Evolutionary conservation across 306 rosid genomes (phyloP).

Genomic region (Lupinus albus): DNA sequence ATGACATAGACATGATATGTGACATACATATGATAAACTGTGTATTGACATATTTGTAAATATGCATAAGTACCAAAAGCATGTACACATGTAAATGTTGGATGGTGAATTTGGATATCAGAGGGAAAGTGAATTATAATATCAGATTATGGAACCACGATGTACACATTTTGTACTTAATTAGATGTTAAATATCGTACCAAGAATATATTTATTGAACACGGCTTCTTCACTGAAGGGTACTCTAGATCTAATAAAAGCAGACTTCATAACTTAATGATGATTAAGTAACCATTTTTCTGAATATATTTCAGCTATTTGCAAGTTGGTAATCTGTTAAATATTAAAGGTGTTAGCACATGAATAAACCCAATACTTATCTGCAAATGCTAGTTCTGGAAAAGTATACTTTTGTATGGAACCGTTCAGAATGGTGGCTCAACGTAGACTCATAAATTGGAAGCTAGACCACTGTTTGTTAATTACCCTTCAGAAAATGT

Average conservation of each 20-base stretch:
- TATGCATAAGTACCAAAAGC: too few species aligned
- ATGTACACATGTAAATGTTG: too few species aligned
- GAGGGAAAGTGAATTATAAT: too few species aligned
- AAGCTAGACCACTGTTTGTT: too few species aligned
- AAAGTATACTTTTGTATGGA: neutral
- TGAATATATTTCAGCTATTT: neutral
- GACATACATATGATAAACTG: too few species aligned
- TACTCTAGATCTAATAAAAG: neutral
- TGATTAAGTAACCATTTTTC: neutral
- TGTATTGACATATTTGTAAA: too few species aligned
- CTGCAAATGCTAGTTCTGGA: neutral
- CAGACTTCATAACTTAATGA: neutral
- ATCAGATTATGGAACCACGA: neutral
- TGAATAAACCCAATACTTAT: too few species aligned
- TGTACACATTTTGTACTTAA: neutral
- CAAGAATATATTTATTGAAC: neutral
- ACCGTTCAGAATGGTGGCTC: neutral
- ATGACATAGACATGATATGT: too few species aligned
- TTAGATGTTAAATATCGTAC: neutral
- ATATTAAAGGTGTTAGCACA: neutral
- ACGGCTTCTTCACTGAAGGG: neutral
- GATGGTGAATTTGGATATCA: too few species aligned
- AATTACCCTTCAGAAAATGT: too few species aligned
- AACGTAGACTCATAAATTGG: too few species aligned
- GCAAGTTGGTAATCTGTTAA: conserved; percentile 1